Base-by-base conservation (phyloP, 306 rosid species). In the Potentilla sterilis region DNA sequence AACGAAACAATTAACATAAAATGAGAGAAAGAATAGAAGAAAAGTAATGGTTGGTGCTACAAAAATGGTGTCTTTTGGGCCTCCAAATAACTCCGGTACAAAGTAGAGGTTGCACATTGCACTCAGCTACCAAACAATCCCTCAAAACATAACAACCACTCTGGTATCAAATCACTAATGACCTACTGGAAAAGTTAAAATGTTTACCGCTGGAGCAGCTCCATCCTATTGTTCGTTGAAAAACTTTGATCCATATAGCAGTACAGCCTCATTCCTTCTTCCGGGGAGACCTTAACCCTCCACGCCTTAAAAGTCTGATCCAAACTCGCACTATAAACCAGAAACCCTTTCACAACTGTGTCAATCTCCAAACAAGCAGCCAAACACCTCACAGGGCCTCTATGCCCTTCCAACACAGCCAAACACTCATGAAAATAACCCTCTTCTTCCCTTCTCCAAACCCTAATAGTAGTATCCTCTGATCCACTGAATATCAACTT, bases 351-450 rank as follows among this genome's bases (percentile, higher is more conserved):
- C n/a, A 87, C 92, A 41, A 89, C 81, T 61, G 77, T 80, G 10
- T 88, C 92, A 73, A 85, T 85, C 77, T 92, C 93, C 54, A 92
- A 78, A 64, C 88, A 86, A 13, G 95, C 91, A 22, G 84, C 89
- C 62, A 92, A 72, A 57, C 97, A 89, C 24, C 84, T 86, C 67
- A 92, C 97, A 1, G 95, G 96, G 9, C 96, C 97, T 72, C 96
- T 83, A 18, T 92, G 97, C 7, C 97, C 96, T 46, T 92, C 95
- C 44, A 92, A 67, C 65, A 92, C 93, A 0, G 84, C 86, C 78
- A 89, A 77, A 75, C 95, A 89, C 67, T 92, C 93, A 79, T 89
- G 97, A 72, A 86, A 86, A 47, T 86, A 89, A 46, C 87, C 83
- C 10, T 85, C 90, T 70, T 86, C 88, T 48, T 83, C 91, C 73